A percentile compares a stretch with the other conserved stretches of the same genome.
These are phyloP conservation scores for Hebeloma cylindrosporum DNA, from an alignment of 768 basidiomycete species.

Conservation along the genomic window DNA sequence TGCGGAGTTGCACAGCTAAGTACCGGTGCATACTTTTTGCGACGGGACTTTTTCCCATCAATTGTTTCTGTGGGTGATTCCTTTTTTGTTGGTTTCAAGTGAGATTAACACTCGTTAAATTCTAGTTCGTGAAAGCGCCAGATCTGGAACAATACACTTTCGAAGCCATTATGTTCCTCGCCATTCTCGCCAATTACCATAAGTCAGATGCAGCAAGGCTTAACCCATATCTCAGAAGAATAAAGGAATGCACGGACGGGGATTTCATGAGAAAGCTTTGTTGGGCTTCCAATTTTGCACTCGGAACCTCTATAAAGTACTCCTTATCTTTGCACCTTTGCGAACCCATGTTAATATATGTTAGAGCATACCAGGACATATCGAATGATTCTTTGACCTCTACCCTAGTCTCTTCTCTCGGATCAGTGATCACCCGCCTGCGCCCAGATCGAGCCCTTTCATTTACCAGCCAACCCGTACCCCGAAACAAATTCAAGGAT, in stretches of 20 bases:
- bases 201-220: slow-evolving; percentile 69
- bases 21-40: slow-evolving; percentile 70
- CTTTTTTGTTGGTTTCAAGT: background rate
- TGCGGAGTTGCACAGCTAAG: slow-evolving; percentile 63
- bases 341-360: background rate
- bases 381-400: slow-evolving; percentile 50
- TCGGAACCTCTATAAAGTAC: slow-evolving; percentile 52
- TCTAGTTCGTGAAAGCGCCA: slow-evolving; percentile 54
- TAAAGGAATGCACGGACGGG: slow-evolving; percentile 46
- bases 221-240: slow-evolving; percentile 61
- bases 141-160: slow-evolving; percentile 58
- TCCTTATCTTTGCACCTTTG: slow-evolving; percentile 14
- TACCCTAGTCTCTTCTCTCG: slow-evolving; percentile 49
- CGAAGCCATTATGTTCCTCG: slow-evolving; percentile 59
- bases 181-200: slow-evolving; percentile 68
- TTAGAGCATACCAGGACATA: slow-evolving; percentile 57
- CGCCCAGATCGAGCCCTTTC: slow-evolving; percentile 56
- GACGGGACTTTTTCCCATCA: slow-evolving; percentile 58
- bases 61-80: slow-evolving; percentile 44
- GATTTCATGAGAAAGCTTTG: slow-evolving; percentile 57
- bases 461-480: slow-evolving; percentile 44
- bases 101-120: background rate
- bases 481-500: slow-evolving; percentile 55
- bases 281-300: slow-evolving; percentile 54
- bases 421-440: slow-evolving; percentile 50